Conservation (phyloP, 306 rosid genomes). For the Quercus glauca region DNA sequence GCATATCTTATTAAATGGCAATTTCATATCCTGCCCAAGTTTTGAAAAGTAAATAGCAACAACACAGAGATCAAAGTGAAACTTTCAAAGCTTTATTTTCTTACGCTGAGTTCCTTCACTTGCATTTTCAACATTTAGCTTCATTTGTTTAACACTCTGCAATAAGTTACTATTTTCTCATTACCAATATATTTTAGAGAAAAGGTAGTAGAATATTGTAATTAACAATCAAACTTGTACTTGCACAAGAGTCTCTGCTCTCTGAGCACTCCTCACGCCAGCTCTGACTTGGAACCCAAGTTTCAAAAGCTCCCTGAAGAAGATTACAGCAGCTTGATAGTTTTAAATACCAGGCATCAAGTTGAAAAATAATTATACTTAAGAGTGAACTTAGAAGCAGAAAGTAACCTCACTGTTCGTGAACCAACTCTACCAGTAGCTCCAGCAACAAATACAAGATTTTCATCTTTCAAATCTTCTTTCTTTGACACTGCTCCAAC, state of each 20-base stretch:
- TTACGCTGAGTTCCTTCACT: conserved; percentile 57
- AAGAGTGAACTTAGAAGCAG: conserved; percentile 4
- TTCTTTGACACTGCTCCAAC: conserved; percentile 40
- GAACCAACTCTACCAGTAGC: conserved; percentile 97
- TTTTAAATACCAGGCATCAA: conserved; percentile 4
- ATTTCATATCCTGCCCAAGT: neutral
- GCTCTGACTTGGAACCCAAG: conserved; percentile 92
- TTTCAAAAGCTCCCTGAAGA: conserved; percentile 90
- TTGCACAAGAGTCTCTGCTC: conserved; percentile 63
- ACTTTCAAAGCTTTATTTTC: conserved; percentile 33
- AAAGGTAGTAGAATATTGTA: neutral
- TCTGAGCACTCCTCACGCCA: conserved; percentile 73
- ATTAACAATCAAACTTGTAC: conserved; percentile 36
- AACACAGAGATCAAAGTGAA: conserved; percentile 16
- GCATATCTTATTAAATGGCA: conserved; percentile 15
- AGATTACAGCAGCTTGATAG: conserved; percentile 18
- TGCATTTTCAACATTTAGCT: conserved; percentile 45
- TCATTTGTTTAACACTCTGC: conserved; percentile 84
- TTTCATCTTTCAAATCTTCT: conserved; percentile 53
- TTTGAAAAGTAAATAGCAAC: neutral
- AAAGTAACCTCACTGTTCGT: conserved; percentile 78
- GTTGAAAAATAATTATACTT: neutral
- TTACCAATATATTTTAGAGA: conserved; percentile 18
- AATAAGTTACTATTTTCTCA: conserved; percentile 18
- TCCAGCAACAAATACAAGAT: conserved; percentile 95